A percentile compares a stretch with the other conserved stretches of the same genome.
Conservation (phyloP, 2,329 filamentous ascomycete genomes). For the Aspergillus caelatus region DNA sequence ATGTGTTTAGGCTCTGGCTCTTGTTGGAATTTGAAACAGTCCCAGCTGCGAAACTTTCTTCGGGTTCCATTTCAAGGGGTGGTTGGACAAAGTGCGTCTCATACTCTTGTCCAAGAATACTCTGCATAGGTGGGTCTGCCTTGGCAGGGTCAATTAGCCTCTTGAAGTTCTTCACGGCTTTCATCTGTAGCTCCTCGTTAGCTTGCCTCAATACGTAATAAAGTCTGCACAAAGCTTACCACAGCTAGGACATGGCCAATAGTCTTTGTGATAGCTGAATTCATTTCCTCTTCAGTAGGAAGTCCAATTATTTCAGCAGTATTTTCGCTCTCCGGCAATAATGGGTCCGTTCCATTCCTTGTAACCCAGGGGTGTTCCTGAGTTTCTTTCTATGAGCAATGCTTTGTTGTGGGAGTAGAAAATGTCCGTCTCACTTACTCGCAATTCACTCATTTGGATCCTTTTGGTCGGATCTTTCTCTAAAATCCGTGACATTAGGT, state of each 20-base stretch:
- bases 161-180: constrained; percentile 89
- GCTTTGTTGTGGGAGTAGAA: neutral
- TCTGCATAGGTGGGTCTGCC: constrained; percentile 55
- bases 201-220: neutral
- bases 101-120: constrained; percentile 60
- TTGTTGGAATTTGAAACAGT: constrained; percentile 20
- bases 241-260: constrained; percentile 86
- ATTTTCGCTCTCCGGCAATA: constrained; percentile 84
- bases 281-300: constrained; percentile 88
- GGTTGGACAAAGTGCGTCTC: constrained; percentile 60
- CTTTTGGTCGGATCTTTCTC: constrained; percentile 83
- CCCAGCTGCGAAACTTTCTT: constrained; percentile 33
- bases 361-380: constrained; percentile 95
- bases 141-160: constrained; percentile 64
- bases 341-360: constrained; percentile 71
- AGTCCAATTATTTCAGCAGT: constrained; percentile 77
- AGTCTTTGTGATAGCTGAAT: constrained; percentile 85
- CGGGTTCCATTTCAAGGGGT: constrained; percentile 54
- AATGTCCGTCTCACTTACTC: constrained; percentile 59
- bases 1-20: constrained; percentile 45
- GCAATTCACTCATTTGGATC: constrained; percentile 78
- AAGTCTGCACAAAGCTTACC: constrained; percentile 48
- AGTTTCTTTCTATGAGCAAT: constrained; percentile 11
- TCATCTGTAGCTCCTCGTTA: constrained; percentile 61
- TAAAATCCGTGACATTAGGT: constrained; percentile 73